Evolutionary conservation across 139 green algal genomes (phyloP).

Genomic region (Deuterostichococcus epilithicus): DNA sequence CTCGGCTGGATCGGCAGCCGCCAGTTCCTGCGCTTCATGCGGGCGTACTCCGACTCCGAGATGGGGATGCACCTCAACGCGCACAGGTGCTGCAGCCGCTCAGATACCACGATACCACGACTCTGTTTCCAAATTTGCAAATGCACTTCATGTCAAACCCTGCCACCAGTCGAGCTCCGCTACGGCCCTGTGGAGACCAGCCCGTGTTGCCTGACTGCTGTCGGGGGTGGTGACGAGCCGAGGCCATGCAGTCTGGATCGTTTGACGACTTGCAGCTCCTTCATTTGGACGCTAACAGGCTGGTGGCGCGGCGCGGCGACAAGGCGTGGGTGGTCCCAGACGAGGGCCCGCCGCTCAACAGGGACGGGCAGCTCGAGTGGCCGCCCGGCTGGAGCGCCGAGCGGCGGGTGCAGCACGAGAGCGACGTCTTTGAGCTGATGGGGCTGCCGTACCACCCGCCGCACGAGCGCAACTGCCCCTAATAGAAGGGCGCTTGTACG

Average conservation of each 20-base stretch:
- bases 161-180: too few relatives aligned
- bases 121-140: background rate
- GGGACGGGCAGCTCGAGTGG: slow-evolving; percentile 13
- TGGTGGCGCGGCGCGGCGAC: slow-evolving; percentile 16
- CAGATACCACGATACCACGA: background rate
- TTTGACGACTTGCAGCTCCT: background rate
- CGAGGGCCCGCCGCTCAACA: slow-evolving; percentile 25
- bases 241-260: too few relatives aligned
- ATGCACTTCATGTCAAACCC: too few relatives aligned
- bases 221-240: too few relatives aligned
- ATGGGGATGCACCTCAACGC: slow-evolving; percentile 35
- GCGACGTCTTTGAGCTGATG: slow-evolving; percentile 45
- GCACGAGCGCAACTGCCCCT: slow-evolving; percentile 32
- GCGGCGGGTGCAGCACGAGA: slow-evolving; percentile 18
- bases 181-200: background rate
- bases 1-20: slow-evolving; percentile 28
- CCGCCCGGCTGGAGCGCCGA: slow-evolving; percentile 31
- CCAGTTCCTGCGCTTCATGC: slow-evolving; percentile 35
- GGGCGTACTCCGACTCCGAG: slow-evolving; percentile 15
- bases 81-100: slow-evolving; percentile 17
- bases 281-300: slow-evolving; percentile 17
- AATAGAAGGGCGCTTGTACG: background rate
- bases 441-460: slow-evolving; percentile 29
- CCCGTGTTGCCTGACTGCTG: background rate
- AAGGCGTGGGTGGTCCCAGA: slow-evolving; percentile 21